Evolutionary conservation across 1,284 basidiomycete genomes (phyloP).

Genomic region (Lentinula novae-zelandiae): DNA sequence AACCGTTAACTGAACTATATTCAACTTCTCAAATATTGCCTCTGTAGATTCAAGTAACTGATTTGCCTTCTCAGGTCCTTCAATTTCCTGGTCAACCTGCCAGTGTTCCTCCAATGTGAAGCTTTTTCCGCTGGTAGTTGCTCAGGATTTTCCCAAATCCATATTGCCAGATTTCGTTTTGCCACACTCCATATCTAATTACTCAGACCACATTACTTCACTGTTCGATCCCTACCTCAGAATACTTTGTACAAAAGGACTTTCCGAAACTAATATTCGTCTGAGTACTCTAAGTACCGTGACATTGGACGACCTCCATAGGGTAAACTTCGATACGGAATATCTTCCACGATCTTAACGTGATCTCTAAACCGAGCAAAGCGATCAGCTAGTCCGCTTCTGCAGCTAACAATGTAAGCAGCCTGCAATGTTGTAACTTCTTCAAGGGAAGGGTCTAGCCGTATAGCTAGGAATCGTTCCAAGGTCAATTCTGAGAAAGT

Average conservation of each 20-base stretch:
- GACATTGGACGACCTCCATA: neutral
- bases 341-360: neutral
- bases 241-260: neutral
- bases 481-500: neutral
- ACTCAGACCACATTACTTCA: no score
- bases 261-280: neutral
- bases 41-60: neutral
- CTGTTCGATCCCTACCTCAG: no score
- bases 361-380: neutral
- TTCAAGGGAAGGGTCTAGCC: neutral
- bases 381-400: neutral
- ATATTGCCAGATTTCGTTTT: no score
- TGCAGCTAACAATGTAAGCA: neutral
- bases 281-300: neutral
- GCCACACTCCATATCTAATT: no score
- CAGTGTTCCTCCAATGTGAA: no score
- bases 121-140: no score
- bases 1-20: slow-evolving; percentile 73
- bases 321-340: neutral
- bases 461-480: neutral
- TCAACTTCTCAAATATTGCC: neutral
- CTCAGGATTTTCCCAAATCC: no score
- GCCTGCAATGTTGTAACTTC: neutral
- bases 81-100: neutral
- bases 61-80: neutral